Evolutionary conservation across 2,329 filamentous ascomycete genomes (phyloP), one percentile per base, ranked within the genome.

Genomic region (Cadophora sp.): DNA sequence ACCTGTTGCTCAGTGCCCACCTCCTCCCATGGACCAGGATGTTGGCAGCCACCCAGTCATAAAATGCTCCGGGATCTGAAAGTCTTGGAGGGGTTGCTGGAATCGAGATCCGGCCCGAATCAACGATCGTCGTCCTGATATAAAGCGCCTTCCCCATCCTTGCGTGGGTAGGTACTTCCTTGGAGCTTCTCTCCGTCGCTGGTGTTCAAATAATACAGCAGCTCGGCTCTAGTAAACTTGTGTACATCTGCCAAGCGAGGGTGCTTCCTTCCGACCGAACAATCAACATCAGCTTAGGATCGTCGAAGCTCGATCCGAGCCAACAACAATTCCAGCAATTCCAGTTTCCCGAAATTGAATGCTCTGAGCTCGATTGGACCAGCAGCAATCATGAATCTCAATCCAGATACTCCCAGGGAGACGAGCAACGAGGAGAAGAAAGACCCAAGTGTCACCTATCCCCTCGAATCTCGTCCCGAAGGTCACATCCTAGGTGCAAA

Each of bases 381-480:
- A 60, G 16, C 58, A 33, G 39, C 24, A 14, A 60, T 13, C 14
- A 59, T 60, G 58, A 47, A 48, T 14, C 22, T 47, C 41, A 45
- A 48, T 47, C 39, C 39, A 7, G 58, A 47, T 13, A 30, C 24
- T 6, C 41, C 22, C 18, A 30, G 58, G 16, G 41, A 48, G 39
- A 39, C 24, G 9, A 60, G 41, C 24, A 47, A 33, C 20, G 58
- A 48, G 3, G 58, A 60, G 58, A 60, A 47, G 58, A 60, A 47
- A 47, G 58, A 47, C 27, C 16, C 43, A 16, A 30, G 5, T 24
- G 43, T 43, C 36, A n/a, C 22, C 13, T 58, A 48, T 48, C 58
- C 58, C 30, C 58, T 41, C 33, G 53, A 60, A n/a, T 3, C 27
- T 2, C 14, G 11, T 8, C 22, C 24, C 16, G 27, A 60, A 5